These are phyloP conservation scores for Boletus bicolor DNA, from an alignment of 768 basidiomycete genomes.

Conservation along the genomic window DNA sequence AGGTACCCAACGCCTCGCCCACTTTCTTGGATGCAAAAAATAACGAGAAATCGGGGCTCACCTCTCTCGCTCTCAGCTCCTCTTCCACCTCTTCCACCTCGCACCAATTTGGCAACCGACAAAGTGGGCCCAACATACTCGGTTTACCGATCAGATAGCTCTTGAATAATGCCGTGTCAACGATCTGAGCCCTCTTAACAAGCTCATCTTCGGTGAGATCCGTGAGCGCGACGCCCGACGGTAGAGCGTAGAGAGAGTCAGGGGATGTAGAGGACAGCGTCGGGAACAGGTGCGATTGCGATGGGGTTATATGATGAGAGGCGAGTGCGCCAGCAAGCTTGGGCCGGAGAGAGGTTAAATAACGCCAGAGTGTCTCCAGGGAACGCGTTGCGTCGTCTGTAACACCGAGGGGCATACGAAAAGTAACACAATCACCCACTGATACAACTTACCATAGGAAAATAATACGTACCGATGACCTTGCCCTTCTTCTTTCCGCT, in stretches of 20 bases:
- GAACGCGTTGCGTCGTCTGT: slow-evolving; percentile 65
- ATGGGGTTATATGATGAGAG: slow-evolving; percentile 62
- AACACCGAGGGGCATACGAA: background rate
- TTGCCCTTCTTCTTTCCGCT: slow-evolving; percentile 34
- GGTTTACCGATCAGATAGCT: slow-evolving; percentile 83
- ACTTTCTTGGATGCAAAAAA: background rate
- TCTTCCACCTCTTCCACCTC: slow-evolving; percentile 94
- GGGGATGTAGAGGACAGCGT: slow-evolving; percentile 70
- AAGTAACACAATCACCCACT: background rate
- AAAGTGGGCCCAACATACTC: slow-evolving; percentile 77
- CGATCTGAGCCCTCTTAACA: slow-evolving; percentile 85
- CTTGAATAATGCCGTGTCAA: slow-evolving; percentile 94
- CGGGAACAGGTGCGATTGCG: slow-evolving; percentile 64
- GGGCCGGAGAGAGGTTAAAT: slow-evolving; percentile 85
- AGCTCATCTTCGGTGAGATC: slow-evolving; percentile 80
- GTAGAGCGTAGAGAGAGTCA: slow-evolving; percentile 74
- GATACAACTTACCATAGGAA: background rate
- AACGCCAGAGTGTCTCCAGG: slow-evolving; percentile 84
- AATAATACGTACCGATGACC: slow-evolving; percentile 33
- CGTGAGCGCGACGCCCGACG: slow-evolving; percentile 63
- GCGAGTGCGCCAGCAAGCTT: slow-evolving; percentile 78
- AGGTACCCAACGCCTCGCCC: background rate
- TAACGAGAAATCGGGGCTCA: slow-evolving; percentile 28
- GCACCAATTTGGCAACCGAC: slow-evolving; percentile 94
- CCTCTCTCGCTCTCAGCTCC: slow-evolving; percentile 75